These are phyloP conservation scores for Lojkania enalia DNA, from an alignment of 2,329 filamentous ascomycete species.

Conservation along the genomic window DNA sequence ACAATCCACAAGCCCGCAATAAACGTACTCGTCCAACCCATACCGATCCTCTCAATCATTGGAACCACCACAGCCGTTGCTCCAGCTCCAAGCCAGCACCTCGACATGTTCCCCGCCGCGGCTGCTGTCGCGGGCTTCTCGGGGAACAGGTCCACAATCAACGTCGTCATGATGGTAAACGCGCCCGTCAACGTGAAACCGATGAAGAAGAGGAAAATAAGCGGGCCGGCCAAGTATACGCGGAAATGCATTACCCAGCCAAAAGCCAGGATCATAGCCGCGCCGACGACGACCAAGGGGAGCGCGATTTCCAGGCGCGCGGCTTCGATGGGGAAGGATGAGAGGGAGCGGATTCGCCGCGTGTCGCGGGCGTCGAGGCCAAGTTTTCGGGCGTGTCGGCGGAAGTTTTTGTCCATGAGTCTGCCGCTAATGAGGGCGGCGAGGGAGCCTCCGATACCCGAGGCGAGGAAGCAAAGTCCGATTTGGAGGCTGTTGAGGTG, in stretches of 20 bases:
- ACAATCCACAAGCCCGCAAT: slow-evolving; percentile 3
- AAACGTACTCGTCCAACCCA: slow-evolving; percentile 13
- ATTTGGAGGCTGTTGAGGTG: slow-evolving; percentile 4
- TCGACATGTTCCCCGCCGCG: slow-evolving; percentile 25
- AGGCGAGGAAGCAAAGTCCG: slow-evolving; percentile 34
- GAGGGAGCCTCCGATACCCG: slow-evolving; percentile 16
- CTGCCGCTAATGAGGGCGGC: slow-evolving; percentile 1
- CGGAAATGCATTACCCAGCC: slow-evolving; percentile 40
- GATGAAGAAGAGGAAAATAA: slow-evolving; percentile 55
- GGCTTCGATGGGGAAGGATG: slow-evolving; percentile 53
- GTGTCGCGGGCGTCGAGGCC: slow-evolving; percentile 60
- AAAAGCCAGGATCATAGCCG: slow-evolving; percentile 32
- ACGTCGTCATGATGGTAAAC: slow-evolving; percentile 42
- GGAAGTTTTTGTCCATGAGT: slow-evolving; percentile 70
- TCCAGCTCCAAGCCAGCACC: slow-evolving; percentile 13
- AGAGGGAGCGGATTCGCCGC: slow-evolving; percentile 55
- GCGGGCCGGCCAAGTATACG: slow-evolving; percentile 35
- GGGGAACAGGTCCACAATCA: slow-evolving; percentile 45
- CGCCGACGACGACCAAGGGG: slow-evolving; percentile 21
- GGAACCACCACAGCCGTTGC: slow-evolving; percentile 11
- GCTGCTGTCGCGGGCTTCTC: slow-evolving; percentile 36
- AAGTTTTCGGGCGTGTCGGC: slow-evolving; percentile 62
- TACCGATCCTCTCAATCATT: slow-evolving; percentile 9
- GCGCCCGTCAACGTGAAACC: slow-evolving; percentile 57
- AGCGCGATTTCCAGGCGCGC: slow-evolving; percentile 42